Evolutionary conservation across 176 grass and related monocot species (phyloP).

Genomic region (Panicum miliaceum): DNA sequence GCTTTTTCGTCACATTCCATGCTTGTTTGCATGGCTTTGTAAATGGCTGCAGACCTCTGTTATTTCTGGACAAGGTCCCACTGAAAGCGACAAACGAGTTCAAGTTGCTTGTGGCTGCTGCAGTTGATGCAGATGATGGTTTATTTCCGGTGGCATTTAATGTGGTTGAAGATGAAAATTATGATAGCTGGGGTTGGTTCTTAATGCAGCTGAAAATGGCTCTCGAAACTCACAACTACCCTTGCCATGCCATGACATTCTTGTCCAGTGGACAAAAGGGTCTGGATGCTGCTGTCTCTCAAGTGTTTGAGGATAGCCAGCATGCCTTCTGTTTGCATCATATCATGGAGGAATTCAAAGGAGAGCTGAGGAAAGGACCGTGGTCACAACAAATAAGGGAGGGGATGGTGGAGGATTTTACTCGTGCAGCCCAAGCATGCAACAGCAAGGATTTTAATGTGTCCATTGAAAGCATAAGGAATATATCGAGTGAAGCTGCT

Average conservation of each 20-base stretch:
- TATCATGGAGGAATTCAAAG: constrained; percentile 86
- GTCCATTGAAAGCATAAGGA: constrained; percentile 85
- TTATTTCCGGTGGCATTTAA: constrained; percentile 91
- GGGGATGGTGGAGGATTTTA: constrained; percentile 81
- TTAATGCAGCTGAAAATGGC: constrained; percentile 76
- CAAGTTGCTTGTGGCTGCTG: constrained; percentile 82
- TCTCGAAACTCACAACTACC: constrained; percentile 57
- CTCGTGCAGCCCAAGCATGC: constrained; percentile 84
- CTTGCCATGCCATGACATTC: constrained; percentile 65
- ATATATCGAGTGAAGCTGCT: constrained; percentile 81
- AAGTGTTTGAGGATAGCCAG: constrained; percentile 77
- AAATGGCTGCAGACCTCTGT: constrained; percentile 79
- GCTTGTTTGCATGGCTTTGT: constrained; percentile 89
- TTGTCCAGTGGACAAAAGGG: constrained; percentile 85
- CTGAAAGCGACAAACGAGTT: constrained; percentile 88
- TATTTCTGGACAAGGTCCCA: constrained; percentile 93
- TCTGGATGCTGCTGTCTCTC: constrained; percentile 75
- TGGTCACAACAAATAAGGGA: constrained; percentile 84
- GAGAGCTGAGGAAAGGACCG: constrained; percentile 74
- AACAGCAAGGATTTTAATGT: constrained; percentile 81
- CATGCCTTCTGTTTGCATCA: constrained; percentile 84
- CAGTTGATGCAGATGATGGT: constrained; percentile 80
- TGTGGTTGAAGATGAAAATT: constrained; percentile 89
- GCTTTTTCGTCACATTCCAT: constrained; percentile 92
- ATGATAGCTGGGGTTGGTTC: constrained; percentile 95